Base-by-base conservation (phyloP, 2,329 filamentous ascomycete species). In the Hypomyces perniciosus region DNA sequence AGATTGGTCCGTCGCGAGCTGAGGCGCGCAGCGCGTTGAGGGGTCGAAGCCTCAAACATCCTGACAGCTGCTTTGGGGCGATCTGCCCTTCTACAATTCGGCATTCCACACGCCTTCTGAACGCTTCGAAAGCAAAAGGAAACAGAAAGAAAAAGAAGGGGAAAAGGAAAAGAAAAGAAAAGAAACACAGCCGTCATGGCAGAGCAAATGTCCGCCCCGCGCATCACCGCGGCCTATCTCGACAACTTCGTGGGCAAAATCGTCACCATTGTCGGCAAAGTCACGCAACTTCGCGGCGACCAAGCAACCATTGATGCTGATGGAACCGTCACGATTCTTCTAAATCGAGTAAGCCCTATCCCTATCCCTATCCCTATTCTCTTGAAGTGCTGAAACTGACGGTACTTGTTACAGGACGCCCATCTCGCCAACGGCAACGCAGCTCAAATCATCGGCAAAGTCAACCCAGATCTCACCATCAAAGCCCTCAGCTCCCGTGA, bases 231-330 rank as follows among this genome's bases (percentile, higher is more conserved):
- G 48, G 73, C 78, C 38, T 87, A 92, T 70, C 85, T 97, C 52
- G 82, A 90, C 65, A 77, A 78, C 63, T 95, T 91, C 72, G 77
- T 84, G 58, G 76, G 77, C 58, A 79, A 81, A 57, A 88, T 87
- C 55, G 88, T 97, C 56, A 90, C 90, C 61, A 76, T 97, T 50
- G 78, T 95, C 5, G 93, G 93, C 62, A 90, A 86, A 62, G 90
- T 97, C 43, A 80, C 81, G 4, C 85, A 93, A 62, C 76, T 97
- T 27, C 84, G 85, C 46, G 91, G 91, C 58, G 88, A 93, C 47
- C 79, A 81, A 46, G 92, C 90, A 0, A 82, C 83, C 5, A 79
- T 97, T 30, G 90, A 96, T 51, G 85, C 89, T 5, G 85, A 83
- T 28, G 92, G 92, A 0, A 79, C 83, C 26, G 80, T 96, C 28